These are phyloP conservation scores for Rhodotorula kratochvilovae DNA, from an alignment of 768 basidiomycete species.

Conservation along the genomic window DNA sequence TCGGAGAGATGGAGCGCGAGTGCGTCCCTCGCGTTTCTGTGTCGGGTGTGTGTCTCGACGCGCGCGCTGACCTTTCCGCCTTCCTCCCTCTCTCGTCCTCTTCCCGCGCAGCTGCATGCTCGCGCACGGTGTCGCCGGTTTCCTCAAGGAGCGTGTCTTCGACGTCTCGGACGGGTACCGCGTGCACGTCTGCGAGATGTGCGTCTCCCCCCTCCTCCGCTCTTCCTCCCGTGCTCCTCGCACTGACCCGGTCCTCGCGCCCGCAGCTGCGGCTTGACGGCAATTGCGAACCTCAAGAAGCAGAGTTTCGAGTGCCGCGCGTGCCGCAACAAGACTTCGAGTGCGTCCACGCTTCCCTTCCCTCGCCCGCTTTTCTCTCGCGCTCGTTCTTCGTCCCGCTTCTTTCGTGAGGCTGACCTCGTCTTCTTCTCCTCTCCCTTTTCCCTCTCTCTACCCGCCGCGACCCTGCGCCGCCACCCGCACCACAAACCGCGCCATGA, in stretches of 20 bases:
- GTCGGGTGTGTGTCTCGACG: too few species aligned
- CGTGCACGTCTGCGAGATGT: slow-evolving; percentile 95
- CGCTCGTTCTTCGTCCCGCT: too few species aligned
- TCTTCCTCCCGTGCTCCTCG: neutral
- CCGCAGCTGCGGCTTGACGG: slow-evolving; percentile 81
- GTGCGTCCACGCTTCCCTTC: slow-evolving; percentile 75
- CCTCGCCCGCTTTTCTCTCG: slow-evolving; percentile 4
- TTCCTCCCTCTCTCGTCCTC: neutral
- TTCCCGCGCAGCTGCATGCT: slow-evolving; percentile 92
- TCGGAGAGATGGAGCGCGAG: slow-evolving; percentile 92
- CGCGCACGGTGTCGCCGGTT: slow-evolving; percentile 95
- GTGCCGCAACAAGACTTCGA: slow-evolving; percentile 93
- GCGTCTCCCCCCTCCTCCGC: slow-evolving; percentile 46
- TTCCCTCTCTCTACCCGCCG: too few species aligned
- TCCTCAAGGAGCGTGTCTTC: slow-evolving; percentile 94
- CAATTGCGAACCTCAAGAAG: slow-evolving; percentile 98
- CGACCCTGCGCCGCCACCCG: too few species aligned
- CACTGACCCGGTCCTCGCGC: neutral
- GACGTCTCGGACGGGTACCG: slow-evolving; percentile 90
- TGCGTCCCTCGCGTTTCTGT: neutral
- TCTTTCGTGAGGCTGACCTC: too few species aligned
- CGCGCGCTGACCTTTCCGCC: neutral
- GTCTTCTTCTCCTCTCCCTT: too few species aligned
- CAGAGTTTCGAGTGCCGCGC: slow-evolving; percentile 98
- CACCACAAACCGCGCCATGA: too few species aligned